Base-by-base conservation (phyloP, 139 green algal species). In the Chlorella sp. region DNA sequence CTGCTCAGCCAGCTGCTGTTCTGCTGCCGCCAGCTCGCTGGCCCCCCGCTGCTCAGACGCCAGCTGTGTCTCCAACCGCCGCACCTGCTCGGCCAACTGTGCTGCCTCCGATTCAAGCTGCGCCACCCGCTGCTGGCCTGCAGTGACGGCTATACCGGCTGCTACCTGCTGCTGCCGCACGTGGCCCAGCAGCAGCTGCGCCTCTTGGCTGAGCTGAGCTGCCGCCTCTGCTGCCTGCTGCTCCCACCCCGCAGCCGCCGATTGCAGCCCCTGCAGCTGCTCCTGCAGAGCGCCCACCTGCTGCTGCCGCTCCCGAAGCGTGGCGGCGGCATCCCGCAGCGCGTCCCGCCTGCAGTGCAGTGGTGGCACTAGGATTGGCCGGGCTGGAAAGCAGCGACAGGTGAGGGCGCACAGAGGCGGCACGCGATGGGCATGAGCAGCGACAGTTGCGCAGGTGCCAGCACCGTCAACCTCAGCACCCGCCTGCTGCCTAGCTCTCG, bases 281-380 rank as follows among this genome's bases (percentile, higher is more conserved):
- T 72, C 15, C 36, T 39, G 60, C 76, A 82, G 38, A 3, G 30
- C 15, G 30, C 5, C 51, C 23, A 25, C 57, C 76, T 82, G 76
- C 36, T 41, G 57, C 76, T 57, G 36, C 36, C 76, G 76, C 76
- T 82, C 76, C 0, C 76, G 76, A 36, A 82, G 76, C 21, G 76
- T n/a, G 30, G 76, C 60, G 0, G 15, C 60, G 2, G 60, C 60
- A 21, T 82, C 76, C 13, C 41, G 39, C 25, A 82, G 60, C 26
- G 36, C 38, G 16, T 82, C 76, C 26, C 60, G 56, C 76, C 76
- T 82, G 60, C 57, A 57, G 36, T n/a, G n/a, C n/a, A n/a, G n/a
- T n/a, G n/a, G n/a, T n/a, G n/a, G n/a, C n/a, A n/a, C n/a, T n/a
- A n/a, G n/a, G n/a, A n/a, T n/a, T n/a, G n/a, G n/a, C n/a, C n/a